Evolutionary conservation across 192 early-diverging fungal species (phyloP), one percentile per base, ranked within the genome.

Genomic region (Hyaloraphidium curvatum): DNA sequence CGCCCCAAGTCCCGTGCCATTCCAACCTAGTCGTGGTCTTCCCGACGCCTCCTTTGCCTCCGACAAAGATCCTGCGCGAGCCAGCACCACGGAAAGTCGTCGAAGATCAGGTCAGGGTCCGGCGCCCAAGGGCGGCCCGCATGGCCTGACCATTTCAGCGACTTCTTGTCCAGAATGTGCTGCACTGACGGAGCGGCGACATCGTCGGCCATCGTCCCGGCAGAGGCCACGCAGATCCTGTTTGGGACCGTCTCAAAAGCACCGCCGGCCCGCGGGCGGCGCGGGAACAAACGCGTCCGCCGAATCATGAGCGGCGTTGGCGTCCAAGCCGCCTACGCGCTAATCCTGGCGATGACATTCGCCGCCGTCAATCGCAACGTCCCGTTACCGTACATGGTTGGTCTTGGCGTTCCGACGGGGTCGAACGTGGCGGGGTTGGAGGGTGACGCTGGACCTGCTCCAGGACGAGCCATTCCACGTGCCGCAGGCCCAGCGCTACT

Each of bases 61-160:
- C 95, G 41, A 95, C 89, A 74, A 98, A 98, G 56, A 98, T 87
- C 92, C 92, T n/a, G n/a, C n/a, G n/a, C n/a, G n/a, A n/a, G n/a
- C n/a, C n/a, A n/a, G n/a, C n/a, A n/a, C n/a, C n/a, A n/a, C n/a
- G n/a, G n/a, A n/a, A n/a, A n/a, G n/a, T n/a, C n/a, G n/a, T n/a
- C n/a, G n/a, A n/a, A n/a, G n/a, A n/a, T n/a, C n/a, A n/a, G n/a
- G n/a, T n/a, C n/a, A n/a, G n/a, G n/a, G n/a, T n/a, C n/a, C n/a
- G n/a, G n/a, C n/a, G n/a, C n/a, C n/a, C n/a, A n/a, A n/a, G n/a
- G n/a, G n/a, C n/a, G n/a, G n/a, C n/a, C n/a, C n/a, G n/a, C n/a
- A n/a, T n/a, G n/a, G n/a, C n/a, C n/a, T n/a, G n/a, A n/a, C n/a
- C n/a, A 98, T 48, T 89, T 81, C 28, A 98, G 75, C 28, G 89